A percentile compares a stretch with the other conserved stretches of the same genome.
Evolutionary conservation across 169 alveolate genomes (phyloP).

Genomic region (Plasmodium relictum): DNA sequence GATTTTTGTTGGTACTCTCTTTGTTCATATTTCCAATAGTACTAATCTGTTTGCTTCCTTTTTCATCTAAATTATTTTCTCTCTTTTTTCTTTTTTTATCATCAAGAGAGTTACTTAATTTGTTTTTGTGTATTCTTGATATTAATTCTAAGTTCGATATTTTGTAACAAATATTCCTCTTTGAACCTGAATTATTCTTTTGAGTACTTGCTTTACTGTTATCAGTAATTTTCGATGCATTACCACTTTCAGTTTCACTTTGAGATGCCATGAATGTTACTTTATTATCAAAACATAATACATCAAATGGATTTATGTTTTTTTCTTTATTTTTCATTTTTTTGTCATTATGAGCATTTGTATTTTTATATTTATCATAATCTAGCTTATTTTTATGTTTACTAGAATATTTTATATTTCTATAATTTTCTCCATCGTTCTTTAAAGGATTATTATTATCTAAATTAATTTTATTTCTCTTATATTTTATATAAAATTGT

Average conservation of each 20-base stretch:
- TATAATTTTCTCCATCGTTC: not conserved
- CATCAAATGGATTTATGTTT: not conserved
- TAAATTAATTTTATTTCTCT: conserved; percentile 4
- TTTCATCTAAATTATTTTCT: not conserved
- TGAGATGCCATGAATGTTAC: conserved; percentile 55
- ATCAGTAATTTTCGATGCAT: not conserved
- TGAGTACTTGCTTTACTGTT: not conserved
- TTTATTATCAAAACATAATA: conserved; percentile 31
- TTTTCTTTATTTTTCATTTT: not conserved
- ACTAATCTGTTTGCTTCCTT: not conserved
- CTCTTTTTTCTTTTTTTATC: not conserved
- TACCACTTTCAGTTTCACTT: not conserved
- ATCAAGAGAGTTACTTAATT: not conserved
- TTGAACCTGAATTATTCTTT: not conserved
- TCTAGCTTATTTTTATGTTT: not conserved
- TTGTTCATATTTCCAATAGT: conserved; percentile 6
- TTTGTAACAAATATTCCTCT: conserved; percentile 2
- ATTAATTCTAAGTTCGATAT: conserved; percentile 20
- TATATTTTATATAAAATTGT: conserved; percentile 5
- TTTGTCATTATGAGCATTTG: not conserved
- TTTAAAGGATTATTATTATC: conserved; percentile 4
- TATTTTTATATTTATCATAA: not conserved
- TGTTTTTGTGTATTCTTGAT: conserved; percentile 22
- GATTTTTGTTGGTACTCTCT: conserved; percentile 2
- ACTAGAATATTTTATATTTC: not conserved